Percentiles rank a stretch among this genome's conserved stretches.
phyloP scores from a whole-genome alignment of 371 early-diverging fungal species.

The Rhizopus delemar region DNA sequence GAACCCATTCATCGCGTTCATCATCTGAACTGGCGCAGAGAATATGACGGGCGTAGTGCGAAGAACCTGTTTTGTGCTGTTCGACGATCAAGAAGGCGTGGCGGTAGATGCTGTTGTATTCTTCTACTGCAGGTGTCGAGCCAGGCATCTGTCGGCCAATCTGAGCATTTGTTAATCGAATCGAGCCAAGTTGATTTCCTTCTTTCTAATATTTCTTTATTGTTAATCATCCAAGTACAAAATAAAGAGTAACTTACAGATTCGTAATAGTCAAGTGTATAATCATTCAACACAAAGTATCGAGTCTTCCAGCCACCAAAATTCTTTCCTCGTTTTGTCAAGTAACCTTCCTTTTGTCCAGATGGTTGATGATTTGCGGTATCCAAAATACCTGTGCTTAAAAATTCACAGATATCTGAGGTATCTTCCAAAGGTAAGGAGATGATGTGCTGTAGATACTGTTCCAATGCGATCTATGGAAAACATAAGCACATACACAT shows the following conservation, averaged over 20 bases:
- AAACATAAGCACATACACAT: background rate
- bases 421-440: slow-evolving; percentile 62
- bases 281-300: slow-evolving; percentile 70
- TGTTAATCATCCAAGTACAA: background rate
- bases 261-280: slow-evolving; percentile 76
- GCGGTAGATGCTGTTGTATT: slow-evolving; percentile 63
- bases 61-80: slow-evolving; percentile 62
- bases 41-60: slow-evolving; percentile 69
- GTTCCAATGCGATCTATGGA: slow-evolving; percentile 65
- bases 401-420: slow-evolving; percentile 72
- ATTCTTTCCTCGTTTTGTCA: slow-evolving; percentile 84
- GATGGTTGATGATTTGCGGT: slow-evolving; percentile 29
- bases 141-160: slow-evolving; percentile 50
- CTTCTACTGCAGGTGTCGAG: slow-evolving; percentile 33
- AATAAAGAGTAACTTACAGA: slow-evolving; percentile 39
- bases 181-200: slow-evolving; percentile 57
- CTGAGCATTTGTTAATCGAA: slow-evolving; percentile 55
- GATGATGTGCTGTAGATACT: slow-evolving; percentile 72
- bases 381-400: slow-evolving; percentile 69
- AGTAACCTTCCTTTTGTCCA: slow-evolving; percentile 72
- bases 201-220: slow-evolving; percentile 49
- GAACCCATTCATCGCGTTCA: slow-evolving; percentile 90
- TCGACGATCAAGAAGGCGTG: slow-evolving; percentile 83
- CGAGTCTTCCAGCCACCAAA: slow-evolving; percentile 90
- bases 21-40: slow-evolving; percentile 87